Evolutionary conservation across 805 yeast species (phyloP).

Genomic region (Hanseniaspora valbyensis): DNA sequence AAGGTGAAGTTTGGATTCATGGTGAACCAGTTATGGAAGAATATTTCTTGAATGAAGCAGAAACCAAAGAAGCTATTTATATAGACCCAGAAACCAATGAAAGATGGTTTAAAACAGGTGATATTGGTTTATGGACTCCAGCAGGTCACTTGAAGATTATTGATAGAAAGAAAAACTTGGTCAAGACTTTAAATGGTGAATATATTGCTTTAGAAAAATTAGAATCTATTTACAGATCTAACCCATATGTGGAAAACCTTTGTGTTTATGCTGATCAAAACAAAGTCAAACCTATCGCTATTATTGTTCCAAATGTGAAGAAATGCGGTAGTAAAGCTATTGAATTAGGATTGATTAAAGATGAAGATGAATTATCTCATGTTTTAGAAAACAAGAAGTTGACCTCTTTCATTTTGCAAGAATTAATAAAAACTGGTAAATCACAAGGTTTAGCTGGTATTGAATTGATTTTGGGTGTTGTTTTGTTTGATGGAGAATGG

Average conservation of each 20-base stretch:
- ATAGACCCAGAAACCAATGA: constrained; percentile 13
- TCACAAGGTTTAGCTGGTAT: constrained; percentile 73
- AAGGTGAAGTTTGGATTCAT: constrained; percentile 79
- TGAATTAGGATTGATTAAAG: constrained; percentile 40
- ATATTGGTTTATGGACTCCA: constrained; percentile 84
- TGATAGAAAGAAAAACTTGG: constrained; percentile 91
- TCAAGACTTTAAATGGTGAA: constrained; percentile 93
- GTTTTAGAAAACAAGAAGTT: constrained; percentile 49
- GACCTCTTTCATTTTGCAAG: constrained; percentile 41
- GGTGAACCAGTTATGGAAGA: constrained; percentile 66
- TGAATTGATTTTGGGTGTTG: constrained; percentile 71
- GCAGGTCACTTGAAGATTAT: constrained; percentile 71
- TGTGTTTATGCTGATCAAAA: constrained; percentile 87
- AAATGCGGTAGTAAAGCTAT: constrained; percentile 52
- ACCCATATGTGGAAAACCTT: constrained; percentile 60
- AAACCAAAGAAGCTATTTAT: constrained; percentile 60
- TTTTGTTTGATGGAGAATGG: constrained; percentile 84
- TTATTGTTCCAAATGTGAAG: constrained; percentile 68
- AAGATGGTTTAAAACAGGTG: constrained; percentile 89
- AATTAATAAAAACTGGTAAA: constrained; percentile 64
- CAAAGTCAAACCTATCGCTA: constrained; percentile 86
- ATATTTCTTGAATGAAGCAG: constrained; percentile 74
- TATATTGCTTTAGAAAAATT: constrained; percentile 93
- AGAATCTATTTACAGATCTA: constrained; percentile 83
- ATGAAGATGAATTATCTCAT: constrained; percentile 38